These are phyloP conservation scores for Aegilops sharonensis DNA, from an alignment of 176 grass and related monocot species.

Conservation along the genomic window DNA sequence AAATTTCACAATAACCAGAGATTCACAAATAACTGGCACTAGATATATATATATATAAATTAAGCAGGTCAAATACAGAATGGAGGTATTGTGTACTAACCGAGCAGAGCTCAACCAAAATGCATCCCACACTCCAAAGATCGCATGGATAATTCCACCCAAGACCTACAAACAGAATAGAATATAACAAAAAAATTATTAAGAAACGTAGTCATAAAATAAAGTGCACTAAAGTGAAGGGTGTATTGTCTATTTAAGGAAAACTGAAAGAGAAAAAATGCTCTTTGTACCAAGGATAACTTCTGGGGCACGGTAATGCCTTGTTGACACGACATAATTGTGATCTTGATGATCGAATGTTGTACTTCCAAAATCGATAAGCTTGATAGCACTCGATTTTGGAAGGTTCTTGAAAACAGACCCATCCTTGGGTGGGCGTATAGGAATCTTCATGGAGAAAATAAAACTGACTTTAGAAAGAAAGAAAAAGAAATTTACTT, in stretches of 20 bases:
- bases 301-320: conserved; percentile 96
- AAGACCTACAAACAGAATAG: conserved; percentile 64
- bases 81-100: conserved; percentile 49
- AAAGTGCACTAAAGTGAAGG: conserved; percentile 19
- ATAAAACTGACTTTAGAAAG: conserved; percentile 24
- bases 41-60: conserved; percentile 28
- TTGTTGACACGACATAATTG: conserved; percentile 91
- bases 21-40: conserved; percentile 1
- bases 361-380: conserved; percentile 95
- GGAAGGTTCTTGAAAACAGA: conserved; percentile 88
- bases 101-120: conserved; percentile 93
- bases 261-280: neutral
- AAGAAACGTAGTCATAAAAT: neutral
- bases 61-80: neutral
- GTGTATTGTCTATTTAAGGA: neutral
- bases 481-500: conserved; percentile 7
- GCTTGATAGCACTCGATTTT: conserved; percentile 92
- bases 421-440: conserved; percentile 69
- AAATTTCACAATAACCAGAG: conserved; percentile 17
- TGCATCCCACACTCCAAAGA: conserved; percentile 96
- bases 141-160: conserved; percentile 97
- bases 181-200: neutral
- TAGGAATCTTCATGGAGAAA: conserved; percentile 47
- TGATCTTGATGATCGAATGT: conserved; percentile 94
- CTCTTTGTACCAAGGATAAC: conserved; percentile 88